Base-by-base conservation (phyloP, 2,329 filamentous ascomycete species). In the Colletotrichum phormii region DNA sequence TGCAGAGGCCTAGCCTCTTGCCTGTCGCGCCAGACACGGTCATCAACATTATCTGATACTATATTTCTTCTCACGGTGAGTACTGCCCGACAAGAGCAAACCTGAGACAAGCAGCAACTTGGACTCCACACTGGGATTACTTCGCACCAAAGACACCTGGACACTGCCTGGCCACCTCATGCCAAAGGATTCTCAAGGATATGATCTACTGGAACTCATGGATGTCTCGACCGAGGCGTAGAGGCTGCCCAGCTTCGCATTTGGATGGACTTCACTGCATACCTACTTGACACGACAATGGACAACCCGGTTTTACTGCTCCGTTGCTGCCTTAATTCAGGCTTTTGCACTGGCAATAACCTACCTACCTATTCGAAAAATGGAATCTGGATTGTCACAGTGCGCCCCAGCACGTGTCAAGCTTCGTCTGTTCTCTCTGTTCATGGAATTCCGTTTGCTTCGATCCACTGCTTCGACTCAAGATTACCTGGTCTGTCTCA, bases 31-130 rank as follows among this genome's bases (percentile, higher is more conserved):
- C 78, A 78, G 79, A 79, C 77, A 77, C 78, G 77, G 77, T 77
- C 71, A 76, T 65, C 74, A 77, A 75, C 79, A 64, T 79, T 76
- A 62, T 51, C 57, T 59, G 26, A 59, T n/a, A 55, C 46, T 22
- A 65, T 18, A 60, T 11, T 22, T 51, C 13, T 22, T 51, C 7
- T 31, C 29, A 46, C 72, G 75, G 83, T 85, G 74, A 85, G 83
- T 85, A 83, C 83, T 75, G 79, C 80, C 82, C 81, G 76, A 75
- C 55, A 73, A 71, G 74, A 76, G 64, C 46, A 37, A 15, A 66
- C 26, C 18, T 22, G 26, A 55, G 57, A 61, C 35, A 26, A 66
- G 9, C 63, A 72, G 22, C 74, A 66, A 71, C 42, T 67, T 71
- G 79, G 79, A 80, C 66, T 53, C 49, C 74, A 74, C 73, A n/a